Evolutionary conservation across 192 early-diverging fungal species (phyloP), one percentile per base, ranked within the genome.

Genomic region (Coemansia sp.): DNA sequence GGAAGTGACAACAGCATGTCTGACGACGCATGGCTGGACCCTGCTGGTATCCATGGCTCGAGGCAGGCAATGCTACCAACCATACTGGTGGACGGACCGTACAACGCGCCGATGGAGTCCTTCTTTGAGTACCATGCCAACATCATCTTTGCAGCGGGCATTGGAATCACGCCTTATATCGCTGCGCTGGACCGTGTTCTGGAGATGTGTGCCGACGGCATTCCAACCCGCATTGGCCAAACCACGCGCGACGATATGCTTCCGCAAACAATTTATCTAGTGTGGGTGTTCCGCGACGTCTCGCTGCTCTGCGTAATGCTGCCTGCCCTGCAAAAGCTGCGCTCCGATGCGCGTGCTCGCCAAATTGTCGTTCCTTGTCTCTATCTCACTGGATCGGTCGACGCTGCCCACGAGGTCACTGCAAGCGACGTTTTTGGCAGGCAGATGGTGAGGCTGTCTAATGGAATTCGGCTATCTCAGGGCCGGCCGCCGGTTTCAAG

Each of bases 161-260:
- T 93, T 48, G 92, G 92, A 7, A 90, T 93, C 25, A 93, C 92
- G 7, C 92, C 92, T 6, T 90, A 81, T 61, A 81, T 81, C 40
- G 62, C 78, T 0, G 78, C 78, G 22, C 66, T 81, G 50, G 78
- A 75, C 40, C 73, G 60, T 20, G 78, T 81, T 10, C 56, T 81
- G 1, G 70, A 73, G 52, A 70, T 72, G 63, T 81, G 78, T 33
- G 60, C 60, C 25, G 56, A 65, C 64, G 60, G 61, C 30, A 81
- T 75, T 5, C 78, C 78, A 1, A 48, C 62, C 33, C 78, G 78
- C 56, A 81, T 73, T 25, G 69, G 55, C 16, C 78, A 81, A 51
- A 63, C 59, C 3, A 68, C 78, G 5, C 73, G 70, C 50, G 73
- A 81, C 16, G 78, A 66, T 8, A 48, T 81, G 40, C 69, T 81